These are phyloP conservation scores for Talaromyces islandicus DNA, from an alignment of 2,329 filamentous ascomycete species.

Conservation along the genomic window DNA sequence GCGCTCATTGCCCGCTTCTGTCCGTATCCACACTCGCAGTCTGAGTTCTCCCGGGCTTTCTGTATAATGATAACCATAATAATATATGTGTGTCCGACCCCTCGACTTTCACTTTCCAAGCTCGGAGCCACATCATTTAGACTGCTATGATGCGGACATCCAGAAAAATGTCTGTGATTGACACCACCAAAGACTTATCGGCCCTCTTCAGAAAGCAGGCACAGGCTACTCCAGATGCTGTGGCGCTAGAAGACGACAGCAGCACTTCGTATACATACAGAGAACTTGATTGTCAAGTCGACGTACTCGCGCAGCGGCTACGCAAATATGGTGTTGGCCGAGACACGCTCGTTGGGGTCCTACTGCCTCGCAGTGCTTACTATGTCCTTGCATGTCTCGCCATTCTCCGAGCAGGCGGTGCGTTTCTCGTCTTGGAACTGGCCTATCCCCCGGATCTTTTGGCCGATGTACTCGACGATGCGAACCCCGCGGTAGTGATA, in stretches of 20 bases:
- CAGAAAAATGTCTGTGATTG: slow-evolving; percentile 57
- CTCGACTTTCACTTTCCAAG: background rate
- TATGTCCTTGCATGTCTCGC: slow-evolving; percentile 76
- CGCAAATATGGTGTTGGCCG: slow-evolving; percentile 63
- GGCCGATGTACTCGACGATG: slow-evolving; percentile 71
- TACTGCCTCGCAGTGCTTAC: slow-evolving; percentile 68
- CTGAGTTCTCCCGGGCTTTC: background rate
- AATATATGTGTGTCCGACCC: background rate
- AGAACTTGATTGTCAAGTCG: slow-evolving; percentile 63
- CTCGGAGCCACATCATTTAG: background rate
- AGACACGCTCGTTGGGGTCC: slow-evolving; percentile 68
- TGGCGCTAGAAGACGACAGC: slow-evolving; percentile 64
- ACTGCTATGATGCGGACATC: background rate
- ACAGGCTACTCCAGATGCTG: slow-evolving; percentile 59
- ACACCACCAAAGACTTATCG: slow-evolving; percentile 65
- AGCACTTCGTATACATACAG: slow-evolving; percentile 59
- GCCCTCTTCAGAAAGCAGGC: slow-evolving; percentile 67
- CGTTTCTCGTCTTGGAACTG: slow-evolving; percentile 73
- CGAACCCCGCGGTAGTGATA: slow-evolving; percentile 63
- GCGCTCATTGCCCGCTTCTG: background rate
- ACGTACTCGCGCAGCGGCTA: slow-evolving; percentile 58
- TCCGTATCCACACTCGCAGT: background rate
- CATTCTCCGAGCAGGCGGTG: slow-evolving; percentile 70
- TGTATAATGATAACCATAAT: background rate
- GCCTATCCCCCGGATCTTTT: slow-evolving; percentile 70